phyloP scores from a whole-genome alignment of 78 protist genomes.

The Pelomyxa schiedti region DNA sequence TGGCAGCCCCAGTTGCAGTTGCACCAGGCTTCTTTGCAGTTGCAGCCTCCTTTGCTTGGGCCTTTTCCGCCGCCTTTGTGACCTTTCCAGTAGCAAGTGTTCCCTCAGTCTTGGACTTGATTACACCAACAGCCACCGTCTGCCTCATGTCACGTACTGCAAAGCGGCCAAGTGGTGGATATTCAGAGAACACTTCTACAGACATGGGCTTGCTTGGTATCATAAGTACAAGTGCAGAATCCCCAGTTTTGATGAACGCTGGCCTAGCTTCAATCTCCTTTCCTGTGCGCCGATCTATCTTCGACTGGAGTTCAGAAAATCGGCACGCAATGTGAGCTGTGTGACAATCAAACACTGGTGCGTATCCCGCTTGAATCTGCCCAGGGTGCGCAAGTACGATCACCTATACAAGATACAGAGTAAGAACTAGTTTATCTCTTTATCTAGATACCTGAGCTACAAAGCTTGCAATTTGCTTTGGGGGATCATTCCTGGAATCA shows the following conservation, averaged over 20 bases:
- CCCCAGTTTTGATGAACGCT: slow-evolving; percentile 74
- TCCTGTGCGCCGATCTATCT: slow-evolving; percentile 88
- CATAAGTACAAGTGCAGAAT: slow-evolving; percentile 81
- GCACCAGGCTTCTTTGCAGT: too few relatives aligned
- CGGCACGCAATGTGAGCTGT: slow-evolving; percentile 95
- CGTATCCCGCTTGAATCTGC: slow-evolving; percentile 80
- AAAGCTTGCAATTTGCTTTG: slow-evolving; percentile 66
- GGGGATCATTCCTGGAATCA: slow-evolving; percentile 79
- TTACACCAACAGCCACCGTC: slow-evolving; percentile 97
- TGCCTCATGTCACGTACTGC: slow-evolving; percentile 96
- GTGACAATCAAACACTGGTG: slow-evolving; percentile 94
- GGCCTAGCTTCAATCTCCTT: slow-evolving; percentile 60
- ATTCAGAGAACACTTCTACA: slow-evolving; percentile 87
- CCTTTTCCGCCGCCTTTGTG: too few relatives aligned
- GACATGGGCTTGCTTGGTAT: slow-evolving; percentile 90
- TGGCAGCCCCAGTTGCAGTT: too few relatives aligned
- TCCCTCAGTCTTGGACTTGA: too few relatives aligned
- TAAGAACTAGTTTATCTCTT: too few relatives aligned
- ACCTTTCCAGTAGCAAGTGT: too few relatives aligned
- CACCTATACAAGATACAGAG: too few relatives aligned
- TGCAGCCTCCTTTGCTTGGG: too few relatives aligned
- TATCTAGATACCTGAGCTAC: too few relatives aligned
- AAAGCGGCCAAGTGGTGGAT: slow-evolving; percentile 96
- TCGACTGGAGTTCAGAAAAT: slow-evolving; percentile 67
- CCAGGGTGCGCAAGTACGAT: slow-evolving; percentile 94